These are phyloP conservation scores for Colletotrichum cereale DNA, from an alignment of 2,329 filamentous ascomycete genomes.

Conservation along the genomic window DNA sequence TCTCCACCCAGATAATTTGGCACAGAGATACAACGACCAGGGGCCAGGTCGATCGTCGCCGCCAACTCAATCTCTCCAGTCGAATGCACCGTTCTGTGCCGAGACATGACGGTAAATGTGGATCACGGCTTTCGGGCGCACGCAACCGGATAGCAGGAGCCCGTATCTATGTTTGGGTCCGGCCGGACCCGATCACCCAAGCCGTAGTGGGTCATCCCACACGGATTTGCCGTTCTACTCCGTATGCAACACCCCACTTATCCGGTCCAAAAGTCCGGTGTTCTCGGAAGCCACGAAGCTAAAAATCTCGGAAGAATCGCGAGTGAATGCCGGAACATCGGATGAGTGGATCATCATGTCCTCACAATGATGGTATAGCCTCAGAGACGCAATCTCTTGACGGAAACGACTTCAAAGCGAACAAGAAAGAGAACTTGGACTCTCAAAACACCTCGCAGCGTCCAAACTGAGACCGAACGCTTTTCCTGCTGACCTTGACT, in stretches of 20 bases:
- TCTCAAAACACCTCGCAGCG: background rate
- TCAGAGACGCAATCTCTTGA: background rate
- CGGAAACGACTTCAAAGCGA: background rate
- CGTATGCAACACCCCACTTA: background rate
- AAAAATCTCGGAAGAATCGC: no score
- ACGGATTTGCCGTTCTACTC: background rate
- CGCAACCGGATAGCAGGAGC: no score
- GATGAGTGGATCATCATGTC: background rate
- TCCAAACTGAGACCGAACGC: background rate
- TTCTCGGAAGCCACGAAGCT: background rate
- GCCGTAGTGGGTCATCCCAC: accelerated
- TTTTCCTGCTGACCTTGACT: background rate
- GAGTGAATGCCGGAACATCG: background rate
- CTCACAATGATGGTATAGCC: no score
- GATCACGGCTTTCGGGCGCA: no score
- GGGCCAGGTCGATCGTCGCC: background rate
- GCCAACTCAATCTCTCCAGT: background rate
- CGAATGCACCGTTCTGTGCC: background rate
- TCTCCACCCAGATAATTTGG: no score
- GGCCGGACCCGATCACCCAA: background rate
- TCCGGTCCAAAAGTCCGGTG: background rate
- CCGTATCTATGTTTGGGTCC: background rate
- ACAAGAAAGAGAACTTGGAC: background rate
- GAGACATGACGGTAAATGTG: background rate
- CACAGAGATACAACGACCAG: background rate